Conservation (phyloP, 371 early-diverging fungal genomes). For the Batkoa obscura region DNA sequence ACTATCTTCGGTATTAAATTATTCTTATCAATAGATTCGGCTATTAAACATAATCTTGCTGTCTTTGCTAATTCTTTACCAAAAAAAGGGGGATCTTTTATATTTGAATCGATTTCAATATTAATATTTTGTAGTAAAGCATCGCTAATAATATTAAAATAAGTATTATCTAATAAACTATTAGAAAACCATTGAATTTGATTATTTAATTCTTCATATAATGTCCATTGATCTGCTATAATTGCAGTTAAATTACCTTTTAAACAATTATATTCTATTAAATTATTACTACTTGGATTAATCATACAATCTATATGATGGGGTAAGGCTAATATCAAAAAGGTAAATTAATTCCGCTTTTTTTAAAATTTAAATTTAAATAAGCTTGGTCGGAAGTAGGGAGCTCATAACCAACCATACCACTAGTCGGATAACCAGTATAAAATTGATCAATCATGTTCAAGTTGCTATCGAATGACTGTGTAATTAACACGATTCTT, state of each 20-base stretch:
- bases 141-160: conserved; percentile 15
- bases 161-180: conserved; percentile 15
- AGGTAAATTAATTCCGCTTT: conserved; percentile 4
- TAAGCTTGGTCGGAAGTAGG: background rate
- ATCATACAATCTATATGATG: background rate
- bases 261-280: conserved; percentile 19
- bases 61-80: conserved; percentile 49
- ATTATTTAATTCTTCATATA: conserved; percentile 19
- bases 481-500: conserved; percentile 2
- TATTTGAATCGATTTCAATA: conserved; percentile 17
- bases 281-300: background rate
- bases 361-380: conserved; percentile 7
- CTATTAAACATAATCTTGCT: conserved; percentile 38
- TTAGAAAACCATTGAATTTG: conserved; percentile 18
- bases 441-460: conserved; percentile 8
- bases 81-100: conserved; percentile 40
- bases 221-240: conserved; percentile 27
- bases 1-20: conserved; percentile 17
- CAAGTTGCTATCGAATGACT: conserved; percentile 1
- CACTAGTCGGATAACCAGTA: conserved; percentile 13
- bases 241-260: conserved; percentile 49
- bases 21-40: conserved; percentile 20
- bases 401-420: conserved; percentile 10
- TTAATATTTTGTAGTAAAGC: conserved; percentile 19
- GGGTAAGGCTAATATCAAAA: background rate